Conservation (phyloP, 2,329 filamentous ascomycete species). For the Onygenales sp. region DNA sequence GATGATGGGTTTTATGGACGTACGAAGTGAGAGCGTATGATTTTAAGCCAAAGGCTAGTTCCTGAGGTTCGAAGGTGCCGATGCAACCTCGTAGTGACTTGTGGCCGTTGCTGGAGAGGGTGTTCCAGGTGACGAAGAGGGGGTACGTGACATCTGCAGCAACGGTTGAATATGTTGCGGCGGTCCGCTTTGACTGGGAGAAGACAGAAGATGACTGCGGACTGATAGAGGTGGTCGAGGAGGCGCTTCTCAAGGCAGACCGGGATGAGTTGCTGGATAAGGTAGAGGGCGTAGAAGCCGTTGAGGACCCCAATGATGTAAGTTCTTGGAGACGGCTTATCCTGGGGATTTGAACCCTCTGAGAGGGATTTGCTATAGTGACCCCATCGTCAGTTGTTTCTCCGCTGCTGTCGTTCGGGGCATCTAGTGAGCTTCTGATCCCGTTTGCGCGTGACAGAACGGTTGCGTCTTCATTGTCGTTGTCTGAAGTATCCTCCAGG, state of each 20-base stretch:
- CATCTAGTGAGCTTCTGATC: conserved; percentile 12
- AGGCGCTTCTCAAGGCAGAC: conserved; percentile 32
- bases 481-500: conserved; percentile 21
- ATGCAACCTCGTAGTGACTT: conserved; percentile 84
- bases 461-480: conserved; percentile 18
- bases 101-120: conserved; percentile 49
- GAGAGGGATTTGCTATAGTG: conserved; percentile 11
- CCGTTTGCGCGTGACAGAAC: conserved; percentile 8
- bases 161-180: conserved; percentile 1
- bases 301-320: conserved; percentile 29
- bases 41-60: conserved; percentile 61
- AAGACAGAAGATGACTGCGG: conserved; percentile 30
- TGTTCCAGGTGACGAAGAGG: conserved; percentile 94
- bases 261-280: conserved; percentile 40
- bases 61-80: conserved; percentile 77
- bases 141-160: conserved; percentile 41
- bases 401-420: conserved; percentile 15
- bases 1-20: conserved; percentile 16
- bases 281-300: conserved; percentile 31
- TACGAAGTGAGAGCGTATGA: conserved; percentile 76
- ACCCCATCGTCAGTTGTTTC: conserved; percentile 5
- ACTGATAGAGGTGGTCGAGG: conserved; percentile 36
- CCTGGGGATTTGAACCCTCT: conserved; percentile 21
- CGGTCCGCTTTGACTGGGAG: conserved; percentile 10
- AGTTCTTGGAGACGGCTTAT: conserved; percentile 26